Base-by-base conservation (phyloP, 176 grass and related monocot species). In the Guadua angustifolia region DNA sequence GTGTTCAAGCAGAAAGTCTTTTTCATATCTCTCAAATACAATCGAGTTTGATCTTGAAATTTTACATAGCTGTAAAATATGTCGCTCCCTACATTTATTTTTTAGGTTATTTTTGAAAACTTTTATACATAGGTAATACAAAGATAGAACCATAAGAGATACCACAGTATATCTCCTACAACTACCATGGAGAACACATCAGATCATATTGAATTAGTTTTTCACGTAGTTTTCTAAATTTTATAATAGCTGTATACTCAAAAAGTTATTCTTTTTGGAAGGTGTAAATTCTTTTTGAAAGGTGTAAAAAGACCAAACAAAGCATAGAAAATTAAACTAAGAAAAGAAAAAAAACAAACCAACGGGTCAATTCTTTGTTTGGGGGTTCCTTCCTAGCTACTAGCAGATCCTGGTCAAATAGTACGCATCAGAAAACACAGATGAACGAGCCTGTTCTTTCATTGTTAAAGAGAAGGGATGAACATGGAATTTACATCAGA, bases 401-500 rank as follows among this genome's bases (percentile, higher is more conserved):
- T 19, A 49, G 66, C 14, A 17, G 5, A 72, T 64, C 35, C 10
- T 17, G 35, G 5, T 18, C 12, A 62, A 60, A 44, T 7, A 77
- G 59, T 77, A 53, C 16, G 11, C 57, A 29, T 39, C 9, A 16
- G 4, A 38, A 26, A 71, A 82, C 49, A 82, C 60, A n/a, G 45
- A 57, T 18, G 18, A 77, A 22, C 47, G 74, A 60, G 32, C 49
- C 4, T 1, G 66, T 82, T 79, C 42, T 82, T 86, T 73, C 79
- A 78, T 58, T 51, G 66, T 36, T 32, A 86, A 71, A 50, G 38
- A 83, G 66, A 40, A 51, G 50, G 72, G 79, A 29, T 71, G 55
- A 15, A 64, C 44, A 43, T 11, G 13, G 78, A 68, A 89, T 89
- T 82, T 89, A 89, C 88, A 89, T 70, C 29, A 77, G 61, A 66